phyloP scores from a whole-genome alignment of 345 rosid genomes.

The Sonneratia caseolaris region DNA sequence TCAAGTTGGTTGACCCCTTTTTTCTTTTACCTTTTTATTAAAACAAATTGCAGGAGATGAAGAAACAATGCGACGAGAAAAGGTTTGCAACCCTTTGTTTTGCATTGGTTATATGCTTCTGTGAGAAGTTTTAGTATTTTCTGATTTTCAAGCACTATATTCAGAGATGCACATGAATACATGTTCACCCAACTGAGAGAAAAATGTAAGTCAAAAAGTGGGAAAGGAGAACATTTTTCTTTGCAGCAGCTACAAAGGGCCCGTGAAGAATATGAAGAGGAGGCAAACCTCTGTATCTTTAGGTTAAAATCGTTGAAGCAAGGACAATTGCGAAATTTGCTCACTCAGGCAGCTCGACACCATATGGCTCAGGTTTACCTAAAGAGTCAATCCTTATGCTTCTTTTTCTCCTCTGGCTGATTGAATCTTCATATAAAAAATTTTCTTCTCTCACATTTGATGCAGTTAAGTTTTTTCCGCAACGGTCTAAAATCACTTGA shows the following conservation, averaged over 20 bases:
- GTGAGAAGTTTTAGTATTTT: conserved; percentile 1
- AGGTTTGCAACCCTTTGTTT: conserved; percentile 35
- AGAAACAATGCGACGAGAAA: conserved; percentile 91
- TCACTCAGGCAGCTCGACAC: conserved; percentile 90
- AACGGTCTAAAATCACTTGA: conserved; percentile 81
- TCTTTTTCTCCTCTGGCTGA: conserved; percentile 1
- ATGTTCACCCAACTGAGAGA: conserved; percentile 74
- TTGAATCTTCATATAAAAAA: conserved; percentile 1
- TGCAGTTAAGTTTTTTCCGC: conserved; percentile 73
- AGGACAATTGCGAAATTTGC: conserved; percentile 85
- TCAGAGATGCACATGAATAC: conserved; percentile 66
- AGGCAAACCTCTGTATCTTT: conserved; percentile 75
- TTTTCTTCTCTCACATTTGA: neutral
- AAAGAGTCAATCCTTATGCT: neutral
- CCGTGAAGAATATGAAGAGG: conserved; percentile 64
- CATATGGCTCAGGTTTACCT: conserved; percentile 86
- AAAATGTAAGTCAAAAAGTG: conserved; percentile 63
- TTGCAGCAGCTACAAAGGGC: conserved; percentile 61
- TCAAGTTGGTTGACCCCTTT: neutral
- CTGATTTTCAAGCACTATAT: neutral
- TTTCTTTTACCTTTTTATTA: conserved; percentile 2
- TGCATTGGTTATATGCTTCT: conserved; percentile 6
- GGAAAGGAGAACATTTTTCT: conserved; percentile 52
- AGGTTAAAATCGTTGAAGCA: conserved; percentile 88
- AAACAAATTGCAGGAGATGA: conserved; percentile 72